Evolutionary conservation across 495 filamentous ascomycete genomes (phyloP), one percentile per base, ranked within the genome.

Genomic region (Pseudevernia furfuracea): DNA sequence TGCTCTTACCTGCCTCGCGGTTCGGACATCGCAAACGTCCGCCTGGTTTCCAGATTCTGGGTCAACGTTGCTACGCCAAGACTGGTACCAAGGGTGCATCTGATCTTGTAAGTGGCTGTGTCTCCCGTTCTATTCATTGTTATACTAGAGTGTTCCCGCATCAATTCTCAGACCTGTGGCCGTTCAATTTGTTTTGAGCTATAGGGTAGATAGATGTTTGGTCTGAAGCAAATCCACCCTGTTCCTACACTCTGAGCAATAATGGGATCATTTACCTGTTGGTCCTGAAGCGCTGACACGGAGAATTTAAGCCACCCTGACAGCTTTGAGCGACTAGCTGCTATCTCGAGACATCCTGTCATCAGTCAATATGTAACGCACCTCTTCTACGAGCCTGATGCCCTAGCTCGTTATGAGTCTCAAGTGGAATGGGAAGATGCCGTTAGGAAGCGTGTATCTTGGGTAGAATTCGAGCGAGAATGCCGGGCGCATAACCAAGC

Each of bases 321-420:
- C n/a, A 61, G 59, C 48, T 61, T 53, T 32, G 30, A 52, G 48
- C 43, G 43, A 8, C 59, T 61, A 36, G 25, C 36, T 32, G 34
- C 30, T n/a, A 61, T 49, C 5, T 61, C 28, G 34, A 38, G 41
- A 48, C 59, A 61, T 25, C 59, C 59, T 5, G 46, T 61, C 25
- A 61, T 61, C 25, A 52, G 44, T 37, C 59, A 48, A 23, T 25
- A 61, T 38, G 44, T 61, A 6, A 49, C 41, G 37, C 19, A 38
- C 10, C 14, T 61, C 11, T 43, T n/a, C n/a, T n/a, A n/a, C n/a
- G n/a, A n/a, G 32, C 28, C 28, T n/a, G 59, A 61, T 28, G 17
- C 30, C 1, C 30, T 61, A n/a, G 25, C 25, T 7, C 7, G 7
- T 2, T 57, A 57, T 15, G 30, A 57, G 30, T 10, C 34, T 10